Base-by-base conservation (phyloP, 2,329 filamentous ascomycete genomes). In the Achaetomium macrosporum region DNA sequence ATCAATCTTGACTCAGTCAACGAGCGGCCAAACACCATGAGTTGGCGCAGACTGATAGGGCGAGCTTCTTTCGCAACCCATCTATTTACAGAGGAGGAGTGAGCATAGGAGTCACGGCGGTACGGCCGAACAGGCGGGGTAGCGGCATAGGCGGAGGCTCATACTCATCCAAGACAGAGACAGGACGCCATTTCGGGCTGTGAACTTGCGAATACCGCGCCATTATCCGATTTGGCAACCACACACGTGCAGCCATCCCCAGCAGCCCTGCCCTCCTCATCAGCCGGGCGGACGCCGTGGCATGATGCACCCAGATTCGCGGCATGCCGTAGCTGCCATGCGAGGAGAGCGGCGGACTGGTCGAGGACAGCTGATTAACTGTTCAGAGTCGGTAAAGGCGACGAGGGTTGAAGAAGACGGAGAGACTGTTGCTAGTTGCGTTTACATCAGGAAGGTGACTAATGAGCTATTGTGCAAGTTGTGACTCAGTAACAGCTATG, bases 21-120 rank as follows among this genome's bases (percentile, higher is more conserved):
- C 19, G 91, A 95, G 44, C 93, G 86, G 30, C 93, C 93, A 71
- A 97, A 99, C 64, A 97, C 95, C 73, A 95, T 97, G 64, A 99
- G 81, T 72, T 97, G 93, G 54, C 93, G 87, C 63, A 99, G 75
- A 72, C 90, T 96, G 67, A 99, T 96, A n/a, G 93, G 93, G 48
- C 90, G 82, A 45, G 91, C 91, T 68, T 96, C 90, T 64, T 87
- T 88, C 58, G 88, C 85, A 48, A 96, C 92, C 90, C 91, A 97
- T 76, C 90, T 95, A 62, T 42, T 19, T 13, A 35, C 40, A 30
- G n/a, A 17, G 13, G 41, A 54, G 30, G 17, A 41, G 54, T 42
- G 35, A 51, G 59, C 49, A 52, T 42, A 25, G 25, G 25, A 25
- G 25, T 25, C 25, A 7, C 25, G 7, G 25, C 25, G 25, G 25